Base-by-base conservation (phyloP, 192 early-diverging fungal species). In the Mortierella claussenii region DNA sequence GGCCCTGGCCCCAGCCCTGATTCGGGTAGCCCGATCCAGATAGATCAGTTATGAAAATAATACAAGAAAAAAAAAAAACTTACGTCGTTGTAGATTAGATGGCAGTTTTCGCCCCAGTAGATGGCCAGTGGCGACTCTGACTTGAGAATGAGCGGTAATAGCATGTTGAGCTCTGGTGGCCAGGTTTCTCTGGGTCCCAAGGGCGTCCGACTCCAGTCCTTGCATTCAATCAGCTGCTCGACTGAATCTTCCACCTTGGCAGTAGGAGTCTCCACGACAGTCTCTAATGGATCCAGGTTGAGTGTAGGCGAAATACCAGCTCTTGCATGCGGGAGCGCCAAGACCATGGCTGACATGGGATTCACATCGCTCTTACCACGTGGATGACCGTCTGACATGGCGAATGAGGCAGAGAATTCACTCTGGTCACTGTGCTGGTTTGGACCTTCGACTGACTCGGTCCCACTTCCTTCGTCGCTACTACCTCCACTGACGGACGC, bases 201-300 rank as follows among this genome's bases (percentile, higher is more conserved):
- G 13, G 55, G 46, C n/a, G 80, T 81, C 30, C 23, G 47, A 21
- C 61, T 60, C 80, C 80, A 81, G 40, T 81, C 80, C 42, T 66
- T 70, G 21, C 56, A 36, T 2, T 69, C 54, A 1, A 69, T 28
- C 32, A 80, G 37, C 3, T 49, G 50, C 40, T 45, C 51, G 2
- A 69, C 56, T 10, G 79, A 68, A 34, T 44, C 18, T 26, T 75
- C 71, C 27, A 32, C 43, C 31, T 66, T 21, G 37, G 5, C 30
- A 10, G 24, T 23, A n/a, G 42, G 31, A 6, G 26, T 23, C 3
- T 26, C 47, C 24, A 2, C 37, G 1, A n/a, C 40, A 11, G 4
- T 1, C 30, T 62, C 55, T 31, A 59, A 15, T 17, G 34, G 48
- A 2, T 64, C 40, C 60, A 65, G 42, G 18, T 64, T 59, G 7